Percentiles rank a stretch among this genome's conserved stretches.
Conservation (phyloP, 2,329 filamentous ascomycete species). For the Pyrenophora teres region DNA sequence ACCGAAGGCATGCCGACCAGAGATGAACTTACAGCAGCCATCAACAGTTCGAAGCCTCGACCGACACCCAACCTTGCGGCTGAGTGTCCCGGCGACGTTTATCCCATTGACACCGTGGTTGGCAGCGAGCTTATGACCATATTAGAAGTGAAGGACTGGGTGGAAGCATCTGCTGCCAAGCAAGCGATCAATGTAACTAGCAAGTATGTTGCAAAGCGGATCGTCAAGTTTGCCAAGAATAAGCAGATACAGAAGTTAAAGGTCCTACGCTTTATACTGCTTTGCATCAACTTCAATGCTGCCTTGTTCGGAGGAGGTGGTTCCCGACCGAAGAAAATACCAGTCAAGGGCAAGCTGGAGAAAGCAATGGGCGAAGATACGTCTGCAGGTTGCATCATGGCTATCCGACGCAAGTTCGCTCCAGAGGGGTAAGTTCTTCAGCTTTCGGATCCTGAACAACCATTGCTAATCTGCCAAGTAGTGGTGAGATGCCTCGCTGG, state of each 20-base stretch:
- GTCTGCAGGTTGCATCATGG: conserved; percentile 31
- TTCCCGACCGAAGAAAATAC: conserved; percentile 55
- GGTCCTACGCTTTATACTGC: conserved; percentile 54
- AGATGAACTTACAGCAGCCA: conserved; percentile 66
- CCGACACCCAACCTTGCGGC: conserved; percentile 72
- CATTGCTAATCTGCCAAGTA: conserved; percentile 25
- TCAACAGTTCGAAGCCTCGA: conserved; percentile 72
- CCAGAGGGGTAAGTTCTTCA: conserved; percentile 31
- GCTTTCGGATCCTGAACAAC: background rate
- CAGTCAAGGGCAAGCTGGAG: conserved; percentile 67
- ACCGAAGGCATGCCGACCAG: conserved; percentile 69
- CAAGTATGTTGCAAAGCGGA: conserved; percentile 67
- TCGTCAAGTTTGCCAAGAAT: conserved; percentile 62
- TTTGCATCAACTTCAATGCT: conserved; percentile 55
- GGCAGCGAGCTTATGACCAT: conserved; percentile 69
- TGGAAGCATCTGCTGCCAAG: conserved; percentile 65
- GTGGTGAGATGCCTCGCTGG: conserved; percentile 68
- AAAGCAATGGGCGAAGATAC: conserved; percentile 59
- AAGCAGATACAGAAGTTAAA: conserved; percentile 56
- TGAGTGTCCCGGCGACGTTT: conserved; percentile 71
- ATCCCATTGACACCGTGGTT: conserved; percentile 69
- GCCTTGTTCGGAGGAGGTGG: conserved; percentile 43
- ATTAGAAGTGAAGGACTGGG: conserved; percentile 75
- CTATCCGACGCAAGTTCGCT: conserved; percentile 66
- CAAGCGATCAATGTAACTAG: conserved; percentile 63